phyloP scores from a whole-genome alignment of 169 alveolate species.

The Plasmodium gallinaceum region DNA sequence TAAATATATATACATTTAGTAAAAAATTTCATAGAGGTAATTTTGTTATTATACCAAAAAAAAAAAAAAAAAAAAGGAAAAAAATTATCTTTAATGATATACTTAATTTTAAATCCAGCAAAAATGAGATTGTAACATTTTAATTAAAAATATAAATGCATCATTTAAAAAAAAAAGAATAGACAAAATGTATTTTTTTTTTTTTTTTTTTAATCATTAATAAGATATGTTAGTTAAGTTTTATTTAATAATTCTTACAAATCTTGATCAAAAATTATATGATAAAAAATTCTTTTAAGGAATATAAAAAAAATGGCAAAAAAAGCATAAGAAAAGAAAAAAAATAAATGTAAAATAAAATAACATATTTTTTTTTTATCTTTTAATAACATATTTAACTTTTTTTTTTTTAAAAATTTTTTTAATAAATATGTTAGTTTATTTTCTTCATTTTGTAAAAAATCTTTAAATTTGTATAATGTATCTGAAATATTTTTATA shows the following conservation, averaged over 20 bases:
- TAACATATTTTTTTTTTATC: conserved; percentile 17
- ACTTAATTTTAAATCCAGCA: no score
- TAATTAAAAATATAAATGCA: no score
- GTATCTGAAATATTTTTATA: neutral
- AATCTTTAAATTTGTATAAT: conserved; percentile 12
- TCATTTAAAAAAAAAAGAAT: no score
- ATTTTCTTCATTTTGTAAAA: neutral
- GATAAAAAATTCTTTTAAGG: conserved; percentile 23
- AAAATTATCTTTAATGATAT: no score
- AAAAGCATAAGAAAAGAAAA: conserved; percentile 34
- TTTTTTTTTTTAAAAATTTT: conserved; percentile 18
- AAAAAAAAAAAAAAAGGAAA: no score
- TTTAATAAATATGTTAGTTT: conserved; percentile 11
- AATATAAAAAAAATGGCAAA: conserved; percentile 37
- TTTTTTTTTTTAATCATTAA: no score
- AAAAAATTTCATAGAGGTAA: no score
- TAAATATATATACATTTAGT: no score
- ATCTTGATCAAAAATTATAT: conserved; percentile 50
- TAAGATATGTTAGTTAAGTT: no score
- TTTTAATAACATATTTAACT: conserved; percentile 4
- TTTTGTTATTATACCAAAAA: no score
- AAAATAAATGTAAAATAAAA: conserved; percentile 24
- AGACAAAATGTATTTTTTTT: no score
- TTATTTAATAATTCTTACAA: conserved; percentile 1
- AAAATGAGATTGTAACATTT: no score